Base-by-base conservation (phyloP, 2,329 filamentous ascomycete genomes). In the Phaeosphaeriaceae sp. region DNA sequence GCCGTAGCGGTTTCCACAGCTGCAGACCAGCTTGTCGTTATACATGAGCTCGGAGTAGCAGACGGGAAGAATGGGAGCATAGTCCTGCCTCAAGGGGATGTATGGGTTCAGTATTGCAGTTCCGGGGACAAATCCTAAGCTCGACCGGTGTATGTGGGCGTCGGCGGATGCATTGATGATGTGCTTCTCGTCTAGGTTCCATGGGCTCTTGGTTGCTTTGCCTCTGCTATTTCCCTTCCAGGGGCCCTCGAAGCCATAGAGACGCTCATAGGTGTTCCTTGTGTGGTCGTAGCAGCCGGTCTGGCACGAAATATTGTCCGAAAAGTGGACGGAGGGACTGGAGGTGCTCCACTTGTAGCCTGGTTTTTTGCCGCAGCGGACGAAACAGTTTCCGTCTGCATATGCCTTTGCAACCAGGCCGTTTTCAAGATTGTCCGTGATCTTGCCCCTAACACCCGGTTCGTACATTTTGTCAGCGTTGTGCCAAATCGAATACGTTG, bases 1-100 rank as follows among this genome's bases (percentile, higher is more conserved):
- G 35, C 56, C 56, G 48, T 52, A 59, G 19, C 46, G 42, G 52
- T 59, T 28, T 13, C 56, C 52, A 28, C 56, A 59, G 21, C 10
- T 30, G 42, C 56, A 59, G 17, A 54, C 13, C 21, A 47, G 44
- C 11, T 19, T n/a, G 15, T n/a, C 13, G 2, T 44, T 8, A 24
- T 19, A n/a, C n/a, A 23, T 42, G 26, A 46, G n/a, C 8, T 55
- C 42, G 4, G 40, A 28, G 5, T 24, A 13, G 48, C 51, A 58
- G 35, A 58, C 56, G 23, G 56, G 50, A 8, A 58, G 51, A 22
- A 58, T 51, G 3, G 56, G 51, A 15, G 44, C 32, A 15, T 22
- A 15, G 32, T 54, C 52, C 48, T 54, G 49, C 26, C 47, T 13
- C 10, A n/a, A 3, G 1, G 13, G 11, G 11, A 30, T 9, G 35